These are phyloP conservation scores for Obba rivulosa DNA, from an alignment of 768 basidiomycete genomes.

Conservation along the genomic window DNA sequence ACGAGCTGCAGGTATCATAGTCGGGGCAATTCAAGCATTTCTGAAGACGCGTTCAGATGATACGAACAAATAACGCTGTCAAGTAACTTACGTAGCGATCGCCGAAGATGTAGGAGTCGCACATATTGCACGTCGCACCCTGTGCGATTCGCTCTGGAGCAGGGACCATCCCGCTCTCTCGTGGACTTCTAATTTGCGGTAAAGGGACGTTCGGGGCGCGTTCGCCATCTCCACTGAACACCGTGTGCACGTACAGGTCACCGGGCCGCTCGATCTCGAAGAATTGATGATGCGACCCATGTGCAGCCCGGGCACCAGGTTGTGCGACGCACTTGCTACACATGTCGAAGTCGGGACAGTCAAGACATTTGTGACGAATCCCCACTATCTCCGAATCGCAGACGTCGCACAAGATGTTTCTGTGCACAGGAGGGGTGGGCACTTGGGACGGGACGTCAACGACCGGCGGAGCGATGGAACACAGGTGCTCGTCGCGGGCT, in stretches of 20 bases:
- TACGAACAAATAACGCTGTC: not conserved
- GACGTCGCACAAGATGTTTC: conserved; percentile 57
- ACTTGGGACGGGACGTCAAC: not conserved
- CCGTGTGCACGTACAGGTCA: conserved; percentile 58
- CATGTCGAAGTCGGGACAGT: conserved; percentile 45
- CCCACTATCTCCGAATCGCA: conserved; percentile 58
- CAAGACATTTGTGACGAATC: conserved; percentile 73
- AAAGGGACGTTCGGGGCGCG: conserved; percentile 7
- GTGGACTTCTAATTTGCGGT: not conserved
- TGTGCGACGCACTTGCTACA: conserved; percentile 15
- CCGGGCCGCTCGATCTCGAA: conserved; percentile 63
- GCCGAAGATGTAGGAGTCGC: conserved; percentile 65
- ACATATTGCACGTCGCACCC: conserved; percentile 69
- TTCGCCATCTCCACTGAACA: conserved; percentile 39
- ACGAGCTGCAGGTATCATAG: conserved; percentile 69
- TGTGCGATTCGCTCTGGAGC: conserved; percentile 38
- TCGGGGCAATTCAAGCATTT: conserved; percentile 84
- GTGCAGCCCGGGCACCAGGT: conserved; percentile 9
- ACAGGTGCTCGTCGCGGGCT: conserved; percentile 3
- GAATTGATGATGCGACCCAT: conserved; percentile 61
- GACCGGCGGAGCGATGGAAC: not conserved
- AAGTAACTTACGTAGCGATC: conserved; percentile 59
- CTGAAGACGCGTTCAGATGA: conserved; percentile 28
- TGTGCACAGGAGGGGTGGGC: conserved; percentile 31
- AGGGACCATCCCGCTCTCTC: not conserved